These are phyloP conservation scores for Neurospora sp. DNA, from an alignment of 495 filamentous ascomycete species.

Conservation along the genomic window DNA sequence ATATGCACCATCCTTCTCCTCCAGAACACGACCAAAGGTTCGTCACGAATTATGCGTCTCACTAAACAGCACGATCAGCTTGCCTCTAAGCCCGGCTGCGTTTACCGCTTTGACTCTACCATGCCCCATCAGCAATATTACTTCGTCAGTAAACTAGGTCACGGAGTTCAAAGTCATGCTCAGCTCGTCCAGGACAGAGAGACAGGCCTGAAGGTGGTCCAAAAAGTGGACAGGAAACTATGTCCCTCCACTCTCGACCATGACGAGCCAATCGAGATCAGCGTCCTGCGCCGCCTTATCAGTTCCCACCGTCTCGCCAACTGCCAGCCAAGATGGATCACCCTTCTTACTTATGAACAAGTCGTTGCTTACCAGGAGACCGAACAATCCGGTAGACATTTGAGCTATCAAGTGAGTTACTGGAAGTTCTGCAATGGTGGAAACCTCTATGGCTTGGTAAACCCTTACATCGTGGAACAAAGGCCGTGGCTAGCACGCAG, in stretches of 20 bases:
- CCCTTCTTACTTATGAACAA: background rate
- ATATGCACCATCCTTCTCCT: background rate
- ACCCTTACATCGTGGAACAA: background rate
- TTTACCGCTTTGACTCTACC: slow-evolving; percentile 1
- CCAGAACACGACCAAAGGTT: background rate
- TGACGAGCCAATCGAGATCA: background rate
- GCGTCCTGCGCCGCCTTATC: slow-evolving; percentile 2
- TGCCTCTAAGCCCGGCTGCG: background rate
- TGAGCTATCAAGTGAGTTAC: background rate
- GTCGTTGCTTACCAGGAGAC: background rate
- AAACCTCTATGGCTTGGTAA: background rate
- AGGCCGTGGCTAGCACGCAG: background rate
- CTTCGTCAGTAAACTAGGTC: background rate
- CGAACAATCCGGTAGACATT: background rate
- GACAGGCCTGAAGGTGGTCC: slow-evolving; percentile 1
- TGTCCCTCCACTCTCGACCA: background rate
- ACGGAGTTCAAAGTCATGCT: slow-evolving; percentile 1
- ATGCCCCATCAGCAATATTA: background rate
- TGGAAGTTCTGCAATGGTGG: slow-evolving; percentile 6
- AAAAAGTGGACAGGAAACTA: background rate
- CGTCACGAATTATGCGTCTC: background rate
- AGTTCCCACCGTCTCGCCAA: background rate
- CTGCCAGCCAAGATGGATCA: background rate
- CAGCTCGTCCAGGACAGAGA: slow-evolving; percentile 2
- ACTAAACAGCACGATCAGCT: background rate